A percentile compares a stretch with the other conserved stretches of the same genome.
Conservation (phyloP, 345 rosid genomes). For the Lenwebbia sp. region DNA sequence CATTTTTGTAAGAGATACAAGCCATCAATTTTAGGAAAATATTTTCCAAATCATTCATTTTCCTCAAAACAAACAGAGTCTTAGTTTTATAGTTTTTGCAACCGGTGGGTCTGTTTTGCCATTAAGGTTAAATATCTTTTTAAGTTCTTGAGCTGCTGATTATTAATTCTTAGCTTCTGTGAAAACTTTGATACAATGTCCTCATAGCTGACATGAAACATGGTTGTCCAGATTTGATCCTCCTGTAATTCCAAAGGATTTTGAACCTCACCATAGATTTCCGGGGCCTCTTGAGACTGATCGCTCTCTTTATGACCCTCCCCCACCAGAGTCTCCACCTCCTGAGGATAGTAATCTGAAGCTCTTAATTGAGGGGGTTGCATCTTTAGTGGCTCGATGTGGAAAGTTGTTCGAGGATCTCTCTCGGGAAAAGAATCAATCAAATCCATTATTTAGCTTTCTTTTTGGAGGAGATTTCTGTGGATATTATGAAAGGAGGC, state of each 20-base stretch:
- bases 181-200: background rate
- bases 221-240: constrained; percentile 61
- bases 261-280: constrained; percentile 68
- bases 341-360: constrained; percentile 67
- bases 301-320: constrained; percentile 29
- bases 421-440: constrained; percentile 81
- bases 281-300: constrained; percentile 42
- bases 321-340: constrained; percentile 66
- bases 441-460: constrained; percentile 81
- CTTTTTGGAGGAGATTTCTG: constrained; percentile 78
- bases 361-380: constrained; percentile 84
- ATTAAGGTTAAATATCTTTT: background rate
- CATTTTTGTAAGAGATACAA: no score
- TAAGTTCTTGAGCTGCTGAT: background rate
- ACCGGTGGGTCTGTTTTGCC: background rate
- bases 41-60: no score
- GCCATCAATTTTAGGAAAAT: no score
- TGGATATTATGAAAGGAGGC: constrained; percentile 69
- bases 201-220: background rate
- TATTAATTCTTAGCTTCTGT: background rate
- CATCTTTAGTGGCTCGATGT: constrained; percentile 85
- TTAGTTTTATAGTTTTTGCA: background rate
- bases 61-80: no score
- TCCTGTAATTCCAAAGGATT: constrained; percentile 74
- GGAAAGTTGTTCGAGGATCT: constrained; percentile 95